Base-by-base conservation (phyloP, 208 protist genomes). In the Acanthamoeba sp. region DNA sequence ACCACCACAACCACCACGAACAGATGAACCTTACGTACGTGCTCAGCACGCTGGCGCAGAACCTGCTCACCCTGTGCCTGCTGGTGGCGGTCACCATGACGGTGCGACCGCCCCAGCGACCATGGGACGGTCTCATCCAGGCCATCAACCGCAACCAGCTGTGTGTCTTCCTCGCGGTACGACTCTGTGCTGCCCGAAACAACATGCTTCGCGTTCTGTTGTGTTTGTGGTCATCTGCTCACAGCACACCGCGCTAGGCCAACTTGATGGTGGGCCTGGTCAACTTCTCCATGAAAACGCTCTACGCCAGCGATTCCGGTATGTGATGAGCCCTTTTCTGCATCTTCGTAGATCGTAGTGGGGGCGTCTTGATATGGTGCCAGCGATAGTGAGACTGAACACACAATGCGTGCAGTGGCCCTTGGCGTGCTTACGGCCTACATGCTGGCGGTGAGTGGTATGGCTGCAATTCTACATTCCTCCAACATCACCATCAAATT, bases 201-300 rank as follows among this genome's bases (percentile, higher is more conserved):
- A n/a, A 22, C 73, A 14, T n/a, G 14, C 73, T 29, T 82, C 40
- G 18, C 14, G 36, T 82, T 22, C 16, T 22, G 55, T 62, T 12
- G 12, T 62, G 16, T 62, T 62, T 94, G 29, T 69, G 32, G 20
- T 90, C 93, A 18, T 71, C 22, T 88, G 80, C 32, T 66, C 32
- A 32, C 6, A 10, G 12, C 55, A 7, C 9, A 88, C 6, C 32
- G 7, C 9, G 20, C 29, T 48, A 94, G 66, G 78, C 95, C 66
- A 97, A 97, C 29, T 20, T 97, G 1, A 29, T 91, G 42, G 97
- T 96, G 59, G 96, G 96, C 24, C 20, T 94, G 16, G 95, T 97
- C 10, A 97, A 97, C 80, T 69, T 97, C 50, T 85, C 93, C 1
- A 94, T 97, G 10, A 38, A 96, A 16, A 97, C 96, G 0, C 89